Conservation (phyloP, 2,329 filamentous ascomycete species). For the Cryphonectria japonica region DNA sequence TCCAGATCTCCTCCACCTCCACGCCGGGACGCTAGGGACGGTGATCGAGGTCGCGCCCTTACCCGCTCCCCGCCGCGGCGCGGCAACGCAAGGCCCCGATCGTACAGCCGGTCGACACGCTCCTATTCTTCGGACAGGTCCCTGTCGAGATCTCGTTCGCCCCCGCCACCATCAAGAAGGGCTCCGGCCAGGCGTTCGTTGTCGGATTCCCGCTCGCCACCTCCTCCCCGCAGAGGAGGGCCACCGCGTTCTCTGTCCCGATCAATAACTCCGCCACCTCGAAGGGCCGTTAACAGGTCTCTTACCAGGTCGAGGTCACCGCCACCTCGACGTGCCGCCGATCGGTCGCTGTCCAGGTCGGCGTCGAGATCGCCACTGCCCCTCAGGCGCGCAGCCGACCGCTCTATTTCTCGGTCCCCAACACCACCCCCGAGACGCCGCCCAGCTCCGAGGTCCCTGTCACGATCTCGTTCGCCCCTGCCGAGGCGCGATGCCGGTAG, state of each 20-base stretch:
- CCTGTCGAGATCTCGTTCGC: slow-evolving; percentile 21
- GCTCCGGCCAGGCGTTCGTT: slow-evolving; percentile 14
- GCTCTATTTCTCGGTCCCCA: slow-evolving; percentile 12
- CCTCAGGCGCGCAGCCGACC: slow-evolving; percentile 8
- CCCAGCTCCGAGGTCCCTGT: slow-evolving; percentile 8
- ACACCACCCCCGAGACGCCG: slow-evolving; percentile 21
- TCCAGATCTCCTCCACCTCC: slow-evolving; percentile 35
- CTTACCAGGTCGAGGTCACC: slow-evolving; percentile 22
- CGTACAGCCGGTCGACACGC: slow-evolving; percentile 26
- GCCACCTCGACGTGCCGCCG: slow-evolving; percentile 16
- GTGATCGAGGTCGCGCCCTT: slow-evolving; percentile 23
- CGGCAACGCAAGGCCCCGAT: slow-evolving; percentile 18
- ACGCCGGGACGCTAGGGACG: slow-evolving; percentile 23
- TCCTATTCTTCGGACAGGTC: slow-evolving; percentile 27
- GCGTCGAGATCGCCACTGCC: slow-evolving; percentile 19
- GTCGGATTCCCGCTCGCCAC: slow-evolving; percentile 26
- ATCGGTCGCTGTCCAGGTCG: slow-evolving; percentile 14
- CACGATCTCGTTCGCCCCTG: slow-evolving; percentile 23
- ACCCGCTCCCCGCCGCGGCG: slow-evolving; percentile 24
- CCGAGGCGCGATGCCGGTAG: slow-evolving; percentile 21
- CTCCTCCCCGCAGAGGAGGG: slow-evolving; percentile 20
- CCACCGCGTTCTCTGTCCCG: slow-evolving; percentile 15
- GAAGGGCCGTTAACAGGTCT: slow-evolving; percentile 7
- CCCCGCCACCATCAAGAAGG: slow-evolving; percentile 24
- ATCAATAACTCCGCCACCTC: slow-evolving; percentile 6